A percentile compares a stretch with the other conserved stretches of the same genome.
phyloP scores from a whole-genome alignment of 306 rosid genomes.

The Castanea sativa region DNA sequence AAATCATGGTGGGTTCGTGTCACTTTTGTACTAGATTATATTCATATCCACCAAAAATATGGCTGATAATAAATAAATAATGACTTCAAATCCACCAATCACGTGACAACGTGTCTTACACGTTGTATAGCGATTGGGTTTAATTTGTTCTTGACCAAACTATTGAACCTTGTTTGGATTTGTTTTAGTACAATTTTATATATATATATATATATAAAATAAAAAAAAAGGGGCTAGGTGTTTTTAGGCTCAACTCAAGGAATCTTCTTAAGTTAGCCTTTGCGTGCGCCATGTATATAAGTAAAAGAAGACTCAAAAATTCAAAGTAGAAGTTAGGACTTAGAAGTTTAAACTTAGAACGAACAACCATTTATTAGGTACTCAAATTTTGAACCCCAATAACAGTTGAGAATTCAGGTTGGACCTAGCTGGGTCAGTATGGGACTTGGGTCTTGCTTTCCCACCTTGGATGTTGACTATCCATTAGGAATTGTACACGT shows the following conservation, averaged over 20 bases:
- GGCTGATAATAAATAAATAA: neutral
- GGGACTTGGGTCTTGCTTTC: no score
- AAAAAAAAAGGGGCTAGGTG: no score
- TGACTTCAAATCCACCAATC: constrained; percentile 18
- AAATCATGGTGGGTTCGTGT: constrained; percentile 46
- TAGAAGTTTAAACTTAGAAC: no score
- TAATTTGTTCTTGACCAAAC: neutral
- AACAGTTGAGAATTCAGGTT: neutral
- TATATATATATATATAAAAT: no score
- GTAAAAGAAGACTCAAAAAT: neutral
- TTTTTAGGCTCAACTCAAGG: neutral
- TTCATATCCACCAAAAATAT: neutral
- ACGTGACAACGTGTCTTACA: constrained; percentile 16
- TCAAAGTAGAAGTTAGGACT: neutral
- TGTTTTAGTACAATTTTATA: neutral
- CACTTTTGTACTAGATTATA: neutral
- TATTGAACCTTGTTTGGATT: neutral
- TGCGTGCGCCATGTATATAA: neutral
- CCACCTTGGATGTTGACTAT: neutral
- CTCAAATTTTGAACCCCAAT: neutral
- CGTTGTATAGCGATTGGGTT: constrained; percentile 10
- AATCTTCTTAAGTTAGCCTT: constrained; percentile 9
- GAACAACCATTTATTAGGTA: constrained; percentile 12
- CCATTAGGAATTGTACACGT: neutral
- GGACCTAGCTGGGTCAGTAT: no score